phyloP scores from a whole-genome alignment of 2,329 filamentous ascomycete species.

The Aureobasidium mangrovei region DNA sequence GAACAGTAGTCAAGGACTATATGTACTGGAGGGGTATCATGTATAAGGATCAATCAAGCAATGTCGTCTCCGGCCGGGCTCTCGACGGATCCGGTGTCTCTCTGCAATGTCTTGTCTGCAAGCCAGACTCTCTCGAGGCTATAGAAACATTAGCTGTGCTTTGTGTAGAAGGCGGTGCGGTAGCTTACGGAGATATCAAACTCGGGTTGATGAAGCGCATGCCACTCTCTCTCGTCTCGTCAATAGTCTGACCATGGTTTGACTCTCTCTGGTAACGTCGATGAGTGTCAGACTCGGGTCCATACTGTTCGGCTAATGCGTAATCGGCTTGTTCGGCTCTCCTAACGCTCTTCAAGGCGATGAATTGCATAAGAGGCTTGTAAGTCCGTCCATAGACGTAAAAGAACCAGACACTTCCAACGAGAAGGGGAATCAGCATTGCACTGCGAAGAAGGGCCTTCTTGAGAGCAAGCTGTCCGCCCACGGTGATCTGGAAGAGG shows the following conservation, averaged over 20 bases:
- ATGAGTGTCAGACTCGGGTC: slow-evolving; percentile 15
- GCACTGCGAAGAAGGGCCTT: slow-evolving; percentile 64
- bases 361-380: slow-evolving; percentile 82
- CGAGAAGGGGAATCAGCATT: slow-evolving; percentile 66
- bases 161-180: neutral
- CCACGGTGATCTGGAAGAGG: slow-evolving; percentile 85
- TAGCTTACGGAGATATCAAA: slow-evolving; percentile 55
- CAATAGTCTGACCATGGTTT: slow-evolving; percentile 51
- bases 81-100: neutral
- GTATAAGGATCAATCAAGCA: neutral
- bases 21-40: neutral
- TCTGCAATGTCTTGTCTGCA: neutral
- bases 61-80: neutral
- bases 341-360: slow-evolving; percentile 78
- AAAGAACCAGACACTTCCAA: slow-evolving; percentile 80
- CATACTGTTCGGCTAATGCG: slow-evolving; percentile 23
- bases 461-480: slow-evolving; percentile 70
- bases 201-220: slow-evolving; percentile 69
- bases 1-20: neutral
- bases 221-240: slow-evolving; percentile 63
- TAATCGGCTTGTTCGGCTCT: slow-evolving; percentile 47
- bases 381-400: slow-evolving; percentile 75
- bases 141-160: neutral
- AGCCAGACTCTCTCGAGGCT: slow-evolving; percentile 13
- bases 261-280: slow-evolving; percentile 17